phyloP scores from a whole-genome alignment of 108 stramenopile species.

The Cyclostephanos tholiformis region DNA sequence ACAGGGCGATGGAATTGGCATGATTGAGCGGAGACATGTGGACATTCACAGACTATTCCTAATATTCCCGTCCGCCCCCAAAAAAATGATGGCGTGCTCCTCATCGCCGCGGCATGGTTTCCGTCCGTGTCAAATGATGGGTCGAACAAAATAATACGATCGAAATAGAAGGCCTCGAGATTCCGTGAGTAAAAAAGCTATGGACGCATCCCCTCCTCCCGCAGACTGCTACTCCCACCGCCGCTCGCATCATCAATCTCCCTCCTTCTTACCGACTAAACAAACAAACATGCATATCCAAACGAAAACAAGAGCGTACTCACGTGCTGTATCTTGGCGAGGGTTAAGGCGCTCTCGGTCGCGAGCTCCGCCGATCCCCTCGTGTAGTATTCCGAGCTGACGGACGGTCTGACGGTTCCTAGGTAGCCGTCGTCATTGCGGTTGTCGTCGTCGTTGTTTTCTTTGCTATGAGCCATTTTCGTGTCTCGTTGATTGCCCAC shows the following conservation, averaged over 20 bases:
- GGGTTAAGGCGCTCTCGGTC: conserved; percentile 60
- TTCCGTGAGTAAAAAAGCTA: no score
- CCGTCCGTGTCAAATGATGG: conserved; percentile 16
- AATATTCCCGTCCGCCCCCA: neutral
- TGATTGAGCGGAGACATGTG: conserved; percentile 6
- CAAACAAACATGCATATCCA: no score
- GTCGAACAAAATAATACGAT: neutral
- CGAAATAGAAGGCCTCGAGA: conserved; percentile 2
- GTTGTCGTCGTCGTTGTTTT: no score
- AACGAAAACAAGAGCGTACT: conserved; percentile 27
- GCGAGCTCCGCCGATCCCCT: conserved; percentile 71
- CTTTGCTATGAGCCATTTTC: no score
- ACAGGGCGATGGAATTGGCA: conserved; percentile 1
- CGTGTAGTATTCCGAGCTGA: conserved; percentile 54
- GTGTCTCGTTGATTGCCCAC: no score
- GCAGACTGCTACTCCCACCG: no score
- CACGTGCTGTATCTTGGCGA: conserved; percentile 77
- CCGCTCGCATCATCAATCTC: no score
- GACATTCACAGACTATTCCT: no score
- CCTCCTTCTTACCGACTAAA: no score
- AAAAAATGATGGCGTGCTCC: neutral
- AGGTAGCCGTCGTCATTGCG: no score
- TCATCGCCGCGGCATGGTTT: no score
- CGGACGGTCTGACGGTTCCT: neutral
- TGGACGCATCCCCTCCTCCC: no score